A percentile compares a stretch with the other conserved stretches of the same genome.
Conservation (phyloP, 1,284 basidiomycete species). For the Boletus calvinii region DNA sequence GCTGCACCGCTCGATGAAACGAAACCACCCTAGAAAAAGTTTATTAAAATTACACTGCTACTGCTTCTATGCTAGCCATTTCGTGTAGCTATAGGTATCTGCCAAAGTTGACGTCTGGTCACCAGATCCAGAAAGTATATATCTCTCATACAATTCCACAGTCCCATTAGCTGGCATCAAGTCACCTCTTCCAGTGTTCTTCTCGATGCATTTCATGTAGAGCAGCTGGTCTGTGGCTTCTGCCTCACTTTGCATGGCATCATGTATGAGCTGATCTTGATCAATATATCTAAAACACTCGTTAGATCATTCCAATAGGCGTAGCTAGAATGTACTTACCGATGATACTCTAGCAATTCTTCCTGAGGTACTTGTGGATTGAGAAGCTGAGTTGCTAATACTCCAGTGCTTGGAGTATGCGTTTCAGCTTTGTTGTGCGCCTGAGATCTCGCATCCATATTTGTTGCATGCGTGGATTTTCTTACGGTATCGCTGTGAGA, state of each 20-base stretch:
- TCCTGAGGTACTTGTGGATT: slow-evolving; percentile 63
- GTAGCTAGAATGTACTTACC: slow-evolving; percentile 44
- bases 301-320: slow-evolving; percentile 1
- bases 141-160: slow-evolving; percentile 23
- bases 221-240: slow-evolving; percentile 57
- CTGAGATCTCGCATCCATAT: slow-evolving; percentile 31
- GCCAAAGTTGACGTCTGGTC: slow-evolving; percentile 1
- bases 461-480: slow-evolving; percentile 28
- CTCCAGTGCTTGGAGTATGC: slow-evolving; percentile 62
- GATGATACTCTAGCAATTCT: slow-evolving; percentile 79
- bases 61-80: slow-evolving; percentile 25
- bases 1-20: no score
- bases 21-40: no score
- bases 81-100: slow-evolving; percentile 23
- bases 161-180: slow-evolving; percentile 12
- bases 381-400: slow-evolving; percentile 60
- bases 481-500: slow-evolving; percentile 33
- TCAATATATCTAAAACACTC: slow-evolving; percentile 60
- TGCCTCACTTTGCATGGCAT: slow-evolving; percentile 47
- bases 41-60: slow-evolving; percentile 6
- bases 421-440: slow-evolving; percentile 18
- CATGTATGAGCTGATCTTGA: slow-evolving; percentile 63
- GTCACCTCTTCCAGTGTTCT: slow-evolving; percentile 26
- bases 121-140: slow-evolving; percentile 20
- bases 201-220: slow-evolving; percentile 54